Base-by-base conservation (phyloP, 2,329 filamentous ascomycete genomes). In the Aspergillus arachidicola region DNA sequence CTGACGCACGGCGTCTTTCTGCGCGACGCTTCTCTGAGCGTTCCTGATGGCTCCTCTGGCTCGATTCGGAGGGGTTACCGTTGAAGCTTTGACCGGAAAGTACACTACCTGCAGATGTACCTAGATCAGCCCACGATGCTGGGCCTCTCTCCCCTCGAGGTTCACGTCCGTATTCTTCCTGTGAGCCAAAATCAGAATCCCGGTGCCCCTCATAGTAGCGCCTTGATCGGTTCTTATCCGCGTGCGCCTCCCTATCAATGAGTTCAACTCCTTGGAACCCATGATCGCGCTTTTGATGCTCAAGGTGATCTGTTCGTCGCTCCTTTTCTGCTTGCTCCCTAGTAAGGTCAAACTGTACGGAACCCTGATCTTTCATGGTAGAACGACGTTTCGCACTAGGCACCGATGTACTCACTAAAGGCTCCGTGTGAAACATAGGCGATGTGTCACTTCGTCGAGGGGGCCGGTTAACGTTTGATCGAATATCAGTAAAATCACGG, bases 311-410 rank as follows among this genome's bases (percentile, higher is more conserved):
- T 19, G 72, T 70, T 36, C 73, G 72, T 57, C 75, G 74, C 59
- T 85, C 84, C 59, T 82, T 83, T 34, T 82, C 79, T 41, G 76
- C 78, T 73, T 87, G 85, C 70, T 87, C 85, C 54, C 86, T 78
- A 0, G 85, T 87, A 57, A 88, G 71, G 43, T 84, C 81, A 66
- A 88, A 88, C 59, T 84, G 82, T 9, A 89, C 87, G 63, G 80
- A 83, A 10, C 79, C 79, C 60, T 76, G 72, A 23, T 80, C 78
- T 68, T 74, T 78, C 4, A 65, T 59, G 4, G 78, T 75, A 30
- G 71, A 72, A 26, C 75, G 73, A 55, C 76, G 77, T 54, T 74
- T 77, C 10, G 71, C 63, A 11, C 68, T 72, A 10, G 73, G 67
- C 6, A 67, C 55, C 1, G 65, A 64, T 19, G 59, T 64, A 26